These are phyloP conservation scores for Lagenidium giganteum DNA, from an alignment of 352 stramenopile species.

Conservation along the genomic window DNA sequence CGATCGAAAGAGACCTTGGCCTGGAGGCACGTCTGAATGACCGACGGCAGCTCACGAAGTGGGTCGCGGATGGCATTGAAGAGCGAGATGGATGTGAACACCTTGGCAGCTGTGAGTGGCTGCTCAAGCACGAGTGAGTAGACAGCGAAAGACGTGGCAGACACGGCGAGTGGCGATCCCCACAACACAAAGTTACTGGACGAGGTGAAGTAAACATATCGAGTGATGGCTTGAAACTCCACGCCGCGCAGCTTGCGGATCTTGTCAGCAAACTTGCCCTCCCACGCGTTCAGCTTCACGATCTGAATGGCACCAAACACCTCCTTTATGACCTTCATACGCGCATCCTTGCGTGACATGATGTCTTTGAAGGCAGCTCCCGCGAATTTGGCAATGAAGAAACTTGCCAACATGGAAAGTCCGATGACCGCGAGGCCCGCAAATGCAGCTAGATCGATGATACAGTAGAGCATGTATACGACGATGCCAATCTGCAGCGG, in stretches of 20 bases:
- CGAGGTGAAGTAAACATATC: slow-evolving; percentile 47
- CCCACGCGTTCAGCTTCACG: slow-evolving; percentile 90
- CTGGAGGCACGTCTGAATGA: slow-evolving; percentile 36
- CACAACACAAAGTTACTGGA: slow-evolving; percentile 60
- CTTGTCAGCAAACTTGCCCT: slow-evolving; percentile 77
- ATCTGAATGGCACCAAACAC: slow-evolving; percentile 59
- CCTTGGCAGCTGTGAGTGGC: slow-evolving; percentile 35
- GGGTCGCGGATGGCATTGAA: slow-evolving; percentile 9
- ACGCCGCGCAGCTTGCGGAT: slow-evolving; percentile 73
- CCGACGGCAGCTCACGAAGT: slow-evolving; percentile 10
- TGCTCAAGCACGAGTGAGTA: slow-evolving; percentile 34
- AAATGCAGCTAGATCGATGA: slow-evolving; percentile 14
- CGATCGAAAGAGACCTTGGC: slow-evolving; percentile 29
- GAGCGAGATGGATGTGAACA: slow-evolving; percentile 19
- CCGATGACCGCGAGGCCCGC: slow-evolving; percentile 16
- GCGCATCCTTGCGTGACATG: slow-evolving; percentile 22
- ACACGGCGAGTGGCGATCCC: slow-evolving; percentile 37
- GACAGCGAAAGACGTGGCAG: slow-evolving; percentile 36
- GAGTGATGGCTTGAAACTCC: slow-evolving; percentile 56
- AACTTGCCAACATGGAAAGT: slow-evolving; percentile 3
- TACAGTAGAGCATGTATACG: slow-evolving; percentile 16
- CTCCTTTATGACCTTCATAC: slow-evolving; percentile 32
- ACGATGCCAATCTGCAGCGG: slow-evolving; percentile 18
- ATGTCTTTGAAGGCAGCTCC: slow-evolving; percentile 6
- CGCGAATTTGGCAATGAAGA: slow-evolving; percentile 5